A percentile compares a stretch with the other conserved stretches of the same genome.
phyloP scores from a whole-genome alignment of 2,329 filamentous ascomycete species.

The Penicillium oxalicum region DNA sequence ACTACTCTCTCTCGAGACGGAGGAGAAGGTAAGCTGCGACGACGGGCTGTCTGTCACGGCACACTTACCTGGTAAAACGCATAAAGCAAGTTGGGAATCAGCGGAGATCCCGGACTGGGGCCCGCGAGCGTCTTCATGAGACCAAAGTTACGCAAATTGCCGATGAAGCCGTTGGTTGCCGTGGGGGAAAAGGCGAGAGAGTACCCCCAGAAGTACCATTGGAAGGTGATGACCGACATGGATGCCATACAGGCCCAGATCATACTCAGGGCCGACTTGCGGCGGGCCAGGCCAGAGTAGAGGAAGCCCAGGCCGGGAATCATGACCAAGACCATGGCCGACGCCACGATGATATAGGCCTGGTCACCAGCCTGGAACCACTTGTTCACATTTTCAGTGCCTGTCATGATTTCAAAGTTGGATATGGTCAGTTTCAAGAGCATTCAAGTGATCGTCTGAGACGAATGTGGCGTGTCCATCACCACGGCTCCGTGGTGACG shows the following conservation, averaged over 20 bases:
- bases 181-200: slow-evolving; percentile 82
- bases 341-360: slow-evolving; percentile 82
- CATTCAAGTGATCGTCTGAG: background rate
- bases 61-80: slow-evolving; percentile 77
- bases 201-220: slow-evolving; percentile 99
- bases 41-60: background rate
- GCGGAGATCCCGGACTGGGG: slow-evolving; percentile 81
- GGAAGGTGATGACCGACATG: slow-evolving; percentile 83
- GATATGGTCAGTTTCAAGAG: slow-evolving; percentile 6
- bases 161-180: slow-evolving; percentile 84
- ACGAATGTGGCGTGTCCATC: background rate
- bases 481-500: too few relatives aligned
- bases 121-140: slow-evolving; percentile 74
- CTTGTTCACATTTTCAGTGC: slow-evolving; percentile 83
- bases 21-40: background rate
- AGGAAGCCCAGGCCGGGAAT: slow-evolving; percentile 93
- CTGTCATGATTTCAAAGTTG: slow-evolving; percentile 42
- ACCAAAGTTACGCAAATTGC: slow-evolving; percentile 82
- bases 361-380: slow-evolving; percentile 90
- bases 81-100: slow-evolving; percentile 85
- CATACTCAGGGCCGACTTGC: slow-evolving; percentile 94
- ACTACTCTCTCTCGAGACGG: too few relatives aligned
- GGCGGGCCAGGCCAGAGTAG: slow-evolving; percentile 92
- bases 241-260: slow-evolving; percentile 98
- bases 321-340: slow-evolving; percentile 95